Conservation (phyloP, 2,329 filamentous ascomycete species). For the Monosporascus sp. region DNA sequence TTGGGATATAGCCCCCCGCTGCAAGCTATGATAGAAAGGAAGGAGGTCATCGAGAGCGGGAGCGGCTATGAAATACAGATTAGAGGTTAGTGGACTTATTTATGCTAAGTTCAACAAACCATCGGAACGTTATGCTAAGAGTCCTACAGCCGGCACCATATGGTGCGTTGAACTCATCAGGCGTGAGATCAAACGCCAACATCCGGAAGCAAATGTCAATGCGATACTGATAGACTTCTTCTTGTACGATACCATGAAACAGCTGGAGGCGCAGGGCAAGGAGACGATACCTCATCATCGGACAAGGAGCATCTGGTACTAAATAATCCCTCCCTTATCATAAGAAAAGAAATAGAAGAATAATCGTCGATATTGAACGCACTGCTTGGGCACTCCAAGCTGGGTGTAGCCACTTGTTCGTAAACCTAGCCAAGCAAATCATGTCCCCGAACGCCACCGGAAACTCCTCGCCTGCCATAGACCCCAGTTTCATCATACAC, state of each 20-base stretch:
- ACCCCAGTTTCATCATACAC: background rate
- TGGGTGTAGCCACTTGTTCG: background rate
- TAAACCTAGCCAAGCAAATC: background rate
- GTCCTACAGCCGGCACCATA: slow-evolving; percentile 69
- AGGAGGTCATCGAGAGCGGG: slow-evolving; percentile 63
- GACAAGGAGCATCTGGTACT: slow-evolving; percentile 95
- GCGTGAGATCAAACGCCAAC: slow-evolving; percentile 67
- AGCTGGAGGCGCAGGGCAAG: slow-evolving; percentile 59
- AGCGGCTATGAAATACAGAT: slow-evolving; percentile 81
- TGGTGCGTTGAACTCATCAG: slow-evolving; percentile 91
- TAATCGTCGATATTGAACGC: background rate
- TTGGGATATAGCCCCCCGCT: slow-evolving; percentile 79
- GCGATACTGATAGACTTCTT: slow-evolving; percentile 97
- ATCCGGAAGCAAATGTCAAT: slow-evolving; percentile 71
- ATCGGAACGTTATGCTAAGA: too few species aligned
- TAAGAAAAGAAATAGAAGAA: background rate
- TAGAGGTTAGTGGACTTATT: slow-evolving; percentile 51
- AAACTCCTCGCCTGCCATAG: background rate
- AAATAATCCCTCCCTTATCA: slow-evolving; percentile 11
- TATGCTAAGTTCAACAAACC: too few species aligned
- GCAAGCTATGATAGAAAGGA: slow-evolving; percentile 61
- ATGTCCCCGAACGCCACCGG: background rate
- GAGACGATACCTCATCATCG: slow-evolving; percentile 75
- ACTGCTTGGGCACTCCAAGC: background rate
- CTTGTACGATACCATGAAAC: slow-evolving; percentile 90